A percentile compares a stretch with the other conserved stretches of the same genome.
phyloP scores from a whole-genome alignment of 306 rosid genomes.

The Medicago ruthenica region DNA sequence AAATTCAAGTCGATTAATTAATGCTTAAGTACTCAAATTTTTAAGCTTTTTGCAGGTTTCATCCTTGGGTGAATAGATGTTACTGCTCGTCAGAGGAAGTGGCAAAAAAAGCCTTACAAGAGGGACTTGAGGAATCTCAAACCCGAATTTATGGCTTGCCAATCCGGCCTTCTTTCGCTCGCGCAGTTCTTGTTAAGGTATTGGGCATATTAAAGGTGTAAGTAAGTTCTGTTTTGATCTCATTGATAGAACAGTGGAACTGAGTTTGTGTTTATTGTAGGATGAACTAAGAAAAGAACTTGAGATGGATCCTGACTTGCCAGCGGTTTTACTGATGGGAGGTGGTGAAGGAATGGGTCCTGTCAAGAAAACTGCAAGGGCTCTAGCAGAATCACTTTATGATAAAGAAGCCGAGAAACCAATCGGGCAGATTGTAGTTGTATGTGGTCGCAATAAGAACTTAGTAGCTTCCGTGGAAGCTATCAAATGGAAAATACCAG shows the following conservation, averaged over 20 bases:
- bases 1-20: conserved; percentile 18
- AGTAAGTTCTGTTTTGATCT: neutral
- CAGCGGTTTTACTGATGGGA: conserved; percentile 95
- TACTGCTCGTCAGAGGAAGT: conserved; percentile 92
- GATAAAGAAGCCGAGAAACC: conserved; percentile 70
- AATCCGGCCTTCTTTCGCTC: conserved; percentile 90
- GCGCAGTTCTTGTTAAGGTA: conserved; percentile 81
- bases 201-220: conserved; percentile 5
- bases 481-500: conserved; percentile 83
- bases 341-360: conserved; percentile 99
- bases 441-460: conserved; percentile 85
- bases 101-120: conserved; percentile 75
- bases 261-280: conserved; percentile 48
- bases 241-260: conserved; percentile 26
- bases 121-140: conserved; percentile 86
- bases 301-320: conserved; percentile 79
- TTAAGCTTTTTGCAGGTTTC: conserved; percentile 70
- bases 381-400: conserved; percentile 77
- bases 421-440: conserved; percentile 78
- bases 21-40: conserved; percentile 37
- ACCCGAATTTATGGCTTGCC: conserved; percentile 80
- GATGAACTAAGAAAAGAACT: conserved; percentile 86
- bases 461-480: conserved; percentile 68
- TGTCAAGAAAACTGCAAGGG: conserved; percentile 92
- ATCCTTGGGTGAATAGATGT: conserved; percentile 92